Percentiles rank a stretch among this genome's conserved stretches.
Evolutionary conservation across 805 yeast species (phyloP).

Genomic region (Hanseniaspora singularis): DNA sequence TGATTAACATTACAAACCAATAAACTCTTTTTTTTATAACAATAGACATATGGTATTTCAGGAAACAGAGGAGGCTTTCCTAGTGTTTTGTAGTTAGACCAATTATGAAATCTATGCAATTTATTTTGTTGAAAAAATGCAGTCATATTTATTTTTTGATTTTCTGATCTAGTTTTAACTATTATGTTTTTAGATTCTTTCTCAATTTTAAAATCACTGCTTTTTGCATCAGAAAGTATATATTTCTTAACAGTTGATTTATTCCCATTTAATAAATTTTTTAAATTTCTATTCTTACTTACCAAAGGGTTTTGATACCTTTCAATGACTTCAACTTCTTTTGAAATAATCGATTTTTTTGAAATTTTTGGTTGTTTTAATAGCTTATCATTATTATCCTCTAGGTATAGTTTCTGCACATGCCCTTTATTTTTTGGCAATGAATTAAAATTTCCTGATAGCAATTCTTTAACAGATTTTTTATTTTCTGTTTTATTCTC

Average conservation of each 20-base stretch:
- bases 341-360: not conserved
- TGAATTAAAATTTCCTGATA: constrained; percentile 11
- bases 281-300: too few species aligned
- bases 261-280: too few species aligned
- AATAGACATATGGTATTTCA: not conserved
- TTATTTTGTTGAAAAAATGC: constrained; percentile 6
- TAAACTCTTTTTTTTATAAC: too few species aligned
- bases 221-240: too few species aligned
- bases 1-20: too few species aligned
- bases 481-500: not conserved
- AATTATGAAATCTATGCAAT: constrained; percentile 9
- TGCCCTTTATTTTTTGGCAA: not conserved
- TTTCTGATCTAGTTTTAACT: not conserved
- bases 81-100: constrained; percentile 7
- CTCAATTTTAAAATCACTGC: too few species aligned
- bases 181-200: not conserved
- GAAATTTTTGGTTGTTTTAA: too few species aligned
- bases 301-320: not conserved
- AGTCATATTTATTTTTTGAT: too few species aligned
- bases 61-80: not conserved
- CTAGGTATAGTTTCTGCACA: too few species aligned
- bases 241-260: too few species aligned
- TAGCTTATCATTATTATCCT: too few species aligned
- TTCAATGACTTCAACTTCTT: constrained; percentile 4
- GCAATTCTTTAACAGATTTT: constrained; percentile 14